Percentiles rank a stretch among this genome's conserved stretches.
phyloP scores from a whole-genome alignment of 805 yeast species.

The Pichia nanzhaoensis region DNA sequence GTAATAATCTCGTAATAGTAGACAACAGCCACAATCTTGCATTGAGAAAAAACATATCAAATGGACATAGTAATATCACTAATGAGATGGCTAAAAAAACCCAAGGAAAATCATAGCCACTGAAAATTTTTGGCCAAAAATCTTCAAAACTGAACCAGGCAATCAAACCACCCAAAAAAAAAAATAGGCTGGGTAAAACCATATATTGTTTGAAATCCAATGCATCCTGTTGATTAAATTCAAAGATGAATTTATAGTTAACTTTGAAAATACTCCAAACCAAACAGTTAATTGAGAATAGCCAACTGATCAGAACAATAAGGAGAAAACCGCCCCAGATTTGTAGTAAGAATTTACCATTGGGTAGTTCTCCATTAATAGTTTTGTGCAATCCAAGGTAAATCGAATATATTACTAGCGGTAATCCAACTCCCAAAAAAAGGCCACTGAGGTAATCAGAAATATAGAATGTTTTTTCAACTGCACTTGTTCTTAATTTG shows the following conservation, averaged over 20 bases:
- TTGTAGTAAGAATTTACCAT: constrained; percentile 62
- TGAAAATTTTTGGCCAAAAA: constrained; percentile 53
- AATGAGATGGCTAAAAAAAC: constrained; percentile 53
- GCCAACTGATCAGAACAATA: constrained; percentile 47
- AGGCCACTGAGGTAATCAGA: constrained; percentile 59
- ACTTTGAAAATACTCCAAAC: constrained; percentile 72
- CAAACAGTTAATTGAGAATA: constrained; percentile 63
- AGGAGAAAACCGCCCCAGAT: constrained; percentile 90
- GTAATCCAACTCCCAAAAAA: constrained; percentile 61
- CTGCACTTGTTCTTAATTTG: constrained; percentile 47
- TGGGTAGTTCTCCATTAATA: constrained; percentile 36
- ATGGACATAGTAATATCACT: constrained; percentile 52
- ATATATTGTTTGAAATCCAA: constrained; percentile 61
- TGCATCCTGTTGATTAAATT: constrained; percentile 64
- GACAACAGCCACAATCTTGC: constrained; percentile 74
- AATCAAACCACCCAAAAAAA: constrained; percentile 52
- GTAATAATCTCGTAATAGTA: constrained; percentile 61
- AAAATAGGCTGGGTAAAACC: constrained; percentile 53
- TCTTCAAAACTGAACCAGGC: constrained; percentile 72
- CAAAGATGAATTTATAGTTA: constrained; percentile 89
- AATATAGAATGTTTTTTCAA: constrained; percentile 34
- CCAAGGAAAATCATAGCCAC: constrained; percentile 77
- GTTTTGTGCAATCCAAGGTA: constrained; percentile 36
- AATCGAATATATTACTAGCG: constrained; percentile 57
- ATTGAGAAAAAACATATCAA: constrained; percentile 45